Evolutionary conservation across 495 filamentous ascomycete genomes (phyloP).

Genomic region (Sporormia fimetaria): DNA sequence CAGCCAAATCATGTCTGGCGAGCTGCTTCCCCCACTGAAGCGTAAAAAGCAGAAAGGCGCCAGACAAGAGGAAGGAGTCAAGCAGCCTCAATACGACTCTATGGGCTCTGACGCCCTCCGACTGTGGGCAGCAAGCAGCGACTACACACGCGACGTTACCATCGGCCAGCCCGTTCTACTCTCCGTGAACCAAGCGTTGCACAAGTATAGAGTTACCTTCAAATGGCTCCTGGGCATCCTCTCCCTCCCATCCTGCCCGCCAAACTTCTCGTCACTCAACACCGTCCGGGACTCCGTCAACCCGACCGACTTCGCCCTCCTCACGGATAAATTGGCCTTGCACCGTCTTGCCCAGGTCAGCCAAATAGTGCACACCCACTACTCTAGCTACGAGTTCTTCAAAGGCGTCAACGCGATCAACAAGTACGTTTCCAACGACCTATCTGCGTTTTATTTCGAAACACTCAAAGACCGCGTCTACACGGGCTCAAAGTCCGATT

Average conservation of each 20-base stretch:
- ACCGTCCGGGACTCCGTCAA: background rate
- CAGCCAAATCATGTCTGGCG: constrained; percentile 70
- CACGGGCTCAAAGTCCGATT: constrained; percentile 52
- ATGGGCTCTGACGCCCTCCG: constrained; percentile 78
- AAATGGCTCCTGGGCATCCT: constrained; percentile 81
- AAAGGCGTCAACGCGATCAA: constrained; percentile 63
- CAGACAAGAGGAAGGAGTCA: constrained; percentile 33
- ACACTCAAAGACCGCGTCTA: constrained; percentile 83
- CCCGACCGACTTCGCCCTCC: constrained; percentile 35
- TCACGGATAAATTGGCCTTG: constrained; percentile 62
- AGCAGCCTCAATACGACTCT: constrained; percentile 38
- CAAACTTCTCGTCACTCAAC: constrained; percentile 33
- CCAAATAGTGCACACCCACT: constrained; percentile 47
- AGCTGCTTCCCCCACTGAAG: constrained; percentile 51
- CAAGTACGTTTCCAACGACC: constrained; percentile 64
- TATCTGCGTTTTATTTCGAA: constrained; percentile 92
- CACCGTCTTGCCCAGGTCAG: constrained; percentile 56
- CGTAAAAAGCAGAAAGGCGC: constrained; percentile 43
- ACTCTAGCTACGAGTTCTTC: constrained; percentile 67
- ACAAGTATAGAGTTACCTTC: constrained; percentile 77
- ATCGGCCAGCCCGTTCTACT: constrained; percentile 65
- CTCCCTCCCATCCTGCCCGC: constrained; percentile 40
- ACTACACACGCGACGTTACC: constrained; percentile 79
- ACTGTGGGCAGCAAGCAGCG: constrained; percentile 80
- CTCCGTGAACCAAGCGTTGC: constrained; percentile 57